Evolutionary conservation across 1,284 basidiomycete genomes (phyloP), one percentile per base, ranked within the genome.

Genomic region (Inonotus obliquus): DNA sequence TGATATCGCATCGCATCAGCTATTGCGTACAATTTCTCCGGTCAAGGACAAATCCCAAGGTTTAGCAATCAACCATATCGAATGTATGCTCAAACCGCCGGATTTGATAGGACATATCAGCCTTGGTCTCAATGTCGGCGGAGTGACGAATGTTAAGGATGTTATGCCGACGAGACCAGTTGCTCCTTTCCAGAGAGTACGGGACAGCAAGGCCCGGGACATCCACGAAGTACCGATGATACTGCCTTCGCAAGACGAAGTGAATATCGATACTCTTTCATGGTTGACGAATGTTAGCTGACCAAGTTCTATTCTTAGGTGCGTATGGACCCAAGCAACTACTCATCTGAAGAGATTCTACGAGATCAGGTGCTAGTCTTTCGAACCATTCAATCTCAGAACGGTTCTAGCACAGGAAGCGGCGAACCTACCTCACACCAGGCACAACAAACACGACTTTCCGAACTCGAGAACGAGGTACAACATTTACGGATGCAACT

Each of bases 1-100:
- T 70, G 91, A 97, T 65, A 83, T 96, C 38, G 85, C 91, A 1
- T 96, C 96, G 0, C 92, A 96, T 68, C 95, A 98, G 71, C 84
- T 88, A 35, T 77, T 96, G 29, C 89, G 93, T 38, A 89, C 88
- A 17, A 84, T 97, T 66, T 80, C 84, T 1, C 79, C 87, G 65
- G 72, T 29, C 69, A 76, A 67, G 2, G 86, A 81, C 76, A 91
- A 59, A 68, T 10, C 39, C 4, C 61, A 87, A 65, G 89, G 87
- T 11, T 75, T 83, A 57, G 77, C 84, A n/a, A 85, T 96, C 71
- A 86, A 90, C 7, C 79, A 87, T 71, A 71, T 97, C 1, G 75
- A 81, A 38, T 89, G 91, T 0, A 80, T 96, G 75, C 77, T 94
- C 38, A 88, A 89, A 65, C 94, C 94, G 0, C 81, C 85, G 9